Evolutionary conservation across 768 basidiomycete genomes (phyloP).

Genomic region (Russula emetica): DNA sequence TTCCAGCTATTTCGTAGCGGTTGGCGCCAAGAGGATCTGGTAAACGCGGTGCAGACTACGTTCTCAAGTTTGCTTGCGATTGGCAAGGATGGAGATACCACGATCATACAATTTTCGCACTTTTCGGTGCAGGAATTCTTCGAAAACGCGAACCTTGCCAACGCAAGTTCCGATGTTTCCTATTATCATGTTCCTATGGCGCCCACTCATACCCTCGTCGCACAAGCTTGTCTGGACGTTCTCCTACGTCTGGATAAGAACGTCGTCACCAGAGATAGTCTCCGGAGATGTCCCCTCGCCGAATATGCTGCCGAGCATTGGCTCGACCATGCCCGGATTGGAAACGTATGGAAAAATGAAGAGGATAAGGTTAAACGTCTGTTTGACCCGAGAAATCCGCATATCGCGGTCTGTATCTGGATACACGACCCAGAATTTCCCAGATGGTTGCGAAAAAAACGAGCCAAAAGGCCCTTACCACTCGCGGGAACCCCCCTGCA

Average conservation of each 20-base stretch:
- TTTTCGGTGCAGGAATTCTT: neutral
- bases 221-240: neutral
- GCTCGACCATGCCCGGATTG: neutral
- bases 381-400: neutral
- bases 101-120: neutral
- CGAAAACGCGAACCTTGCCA: neutral
- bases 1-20: neutral
- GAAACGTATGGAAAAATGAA: neutral
- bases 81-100: neutral
- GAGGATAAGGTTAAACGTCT: neutral
- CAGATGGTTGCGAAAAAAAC: neutral
- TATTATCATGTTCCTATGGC: neutral
- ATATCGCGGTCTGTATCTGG: neutral
- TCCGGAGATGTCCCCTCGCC: neutral
- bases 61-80: neutral
- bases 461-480: neutral
- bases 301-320: neutral
- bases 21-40: neutral
- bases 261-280: neutral
- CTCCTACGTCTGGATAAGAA: neutral
- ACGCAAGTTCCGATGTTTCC: too few species aligned
- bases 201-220: neutral
- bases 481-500: neutral
- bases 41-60: neutral
- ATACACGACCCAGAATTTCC: neutral